Conservation (phyloP, 306 rosid genomes). For the Begonia loranthoides region DNA sequence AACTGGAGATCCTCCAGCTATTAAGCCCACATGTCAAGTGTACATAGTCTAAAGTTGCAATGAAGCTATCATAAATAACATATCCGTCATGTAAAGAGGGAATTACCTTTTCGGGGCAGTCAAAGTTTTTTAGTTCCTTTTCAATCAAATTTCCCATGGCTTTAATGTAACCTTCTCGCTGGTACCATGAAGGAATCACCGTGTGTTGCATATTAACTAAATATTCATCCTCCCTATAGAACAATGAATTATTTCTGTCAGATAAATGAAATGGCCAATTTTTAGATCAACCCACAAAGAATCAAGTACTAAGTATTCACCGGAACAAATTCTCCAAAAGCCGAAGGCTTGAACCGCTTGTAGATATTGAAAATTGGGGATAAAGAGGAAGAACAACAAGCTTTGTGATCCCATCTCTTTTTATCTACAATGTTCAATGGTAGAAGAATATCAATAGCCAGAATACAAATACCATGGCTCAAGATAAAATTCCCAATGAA, state of each 20-base stretch:
- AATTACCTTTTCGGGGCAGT: conserved; percentile 45
- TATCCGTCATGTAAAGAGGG: conserved; percentile 1
- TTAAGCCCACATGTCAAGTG: too few species aligned
- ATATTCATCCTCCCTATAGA: conserved; percentile 79
- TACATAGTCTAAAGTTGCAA: too few species aligned
- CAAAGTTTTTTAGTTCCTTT: conserved; percentile 54
- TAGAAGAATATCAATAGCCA: too few species aligned
- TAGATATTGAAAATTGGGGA: conserved; percentile 98
- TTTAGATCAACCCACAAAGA: conserved; percentile 4
- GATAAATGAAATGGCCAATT: conserved; percentile 1
- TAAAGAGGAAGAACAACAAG: conserved; percentile 99
- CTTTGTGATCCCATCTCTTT: conserved; percentile 75
- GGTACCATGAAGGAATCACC: conserved; percentile 96
- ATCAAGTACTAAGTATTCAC: conserved; percentile 22
- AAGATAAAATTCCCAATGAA: too few species aligned
- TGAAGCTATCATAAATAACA: too few species aligned
- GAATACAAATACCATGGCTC: too few species aligned
- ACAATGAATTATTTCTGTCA: conserved; percentile 12
- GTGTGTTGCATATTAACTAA: conserved; percentile 98
- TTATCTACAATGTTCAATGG: conserved; percentile 31
- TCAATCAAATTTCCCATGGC: conserved; percentile 93
- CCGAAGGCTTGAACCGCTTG: conserved; percentile 95
- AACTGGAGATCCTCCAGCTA: too few species aligned
- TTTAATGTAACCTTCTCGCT: conserved; percentile 90
- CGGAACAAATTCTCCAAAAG: conserved; percentile 93